phyloP scores from a whole-genome alignment of 495 filamentous ascomycete genomes.

The Penicillium samsonianum region DNA sequence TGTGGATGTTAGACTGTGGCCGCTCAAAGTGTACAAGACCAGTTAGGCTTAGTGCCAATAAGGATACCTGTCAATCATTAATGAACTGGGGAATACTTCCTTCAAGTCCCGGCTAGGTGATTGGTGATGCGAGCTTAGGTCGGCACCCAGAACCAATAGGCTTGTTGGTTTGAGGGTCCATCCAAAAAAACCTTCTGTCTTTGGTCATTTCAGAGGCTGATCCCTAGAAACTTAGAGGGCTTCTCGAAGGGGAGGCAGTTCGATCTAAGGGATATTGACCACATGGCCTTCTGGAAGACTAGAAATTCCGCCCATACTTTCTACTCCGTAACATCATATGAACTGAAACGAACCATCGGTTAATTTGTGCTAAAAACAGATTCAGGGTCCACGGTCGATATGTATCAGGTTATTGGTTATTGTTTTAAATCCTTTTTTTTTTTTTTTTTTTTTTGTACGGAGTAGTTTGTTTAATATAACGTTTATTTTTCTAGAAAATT shows the following conservation, averaged over 20 bases:
- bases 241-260: slow-evolving; percentile 26
- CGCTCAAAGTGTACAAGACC: slow-evolving; percentile 5
- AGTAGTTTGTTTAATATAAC: not conserved
- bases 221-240: slow-evolving; percentile 24
- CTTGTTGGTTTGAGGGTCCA: slow-evolving; percentile 23
- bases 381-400: slow-evolving; percentile 33
- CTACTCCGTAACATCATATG: slow-evolving; percentile 1
- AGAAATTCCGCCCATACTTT: slow-evolving; percentile 10
- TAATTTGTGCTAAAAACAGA: slow-evolving; percentile 36
- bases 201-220: slow-evolving; percentile 27
- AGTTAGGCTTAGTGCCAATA: slow-evolving; percentile 21
- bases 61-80: slow-evolving; percentile 33
- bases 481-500: not conserved
- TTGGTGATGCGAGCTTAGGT: slow-evolving; percentile 29
- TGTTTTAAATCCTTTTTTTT: slow-evolving; percentile 2
- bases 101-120: slow-evolving; percentile 19
- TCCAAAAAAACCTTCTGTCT: slow-evolving; percentile 29
- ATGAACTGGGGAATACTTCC: slow-evolving; percentile 35
- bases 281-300: slow-evolving; percentile 12
- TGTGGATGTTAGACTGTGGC: slow-evolving; percentile 23
- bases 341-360: slow-evolving; percentile 28
- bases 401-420: slow-evolving; percentile 13
- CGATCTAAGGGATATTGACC: not conserved
- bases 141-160: slow-evolving; percentile 29
- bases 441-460: slow-evolving; percentile 11